Conservation (phyloP, 139 green algal species). For the Dunaliella sp. region DNA sequence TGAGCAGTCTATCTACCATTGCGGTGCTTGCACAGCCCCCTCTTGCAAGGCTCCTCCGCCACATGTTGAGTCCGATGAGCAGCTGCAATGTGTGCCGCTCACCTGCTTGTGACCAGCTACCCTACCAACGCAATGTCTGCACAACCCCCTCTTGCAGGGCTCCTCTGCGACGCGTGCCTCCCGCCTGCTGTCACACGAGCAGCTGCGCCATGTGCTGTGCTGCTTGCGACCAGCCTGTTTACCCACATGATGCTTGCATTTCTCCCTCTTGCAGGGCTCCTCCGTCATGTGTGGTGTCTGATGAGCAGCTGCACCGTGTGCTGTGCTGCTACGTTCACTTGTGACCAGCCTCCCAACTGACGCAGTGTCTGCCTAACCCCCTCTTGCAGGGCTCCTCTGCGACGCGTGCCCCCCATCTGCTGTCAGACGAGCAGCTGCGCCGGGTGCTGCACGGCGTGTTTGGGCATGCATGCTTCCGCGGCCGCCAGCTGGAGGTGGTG, state of each 20-base stretch:
- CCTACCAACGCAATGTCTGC: not conserved
- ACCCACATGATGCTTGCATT: not conserved
- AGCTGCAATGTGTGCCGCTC: slow-evolving; percentile 8
- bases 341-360: not conserved
- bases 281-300: not conserved
- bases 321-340: slow-evolving; percentile 6
- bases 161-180: too few species aligned
- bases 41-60: not conserved
- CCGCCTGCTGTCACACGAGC: not conserved
- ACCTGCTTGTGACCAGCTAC: not conserved
- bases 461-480: slow-evolving; percentile 68
- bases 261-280: not conserved
- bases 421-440: slow-evolving; percentile 38
- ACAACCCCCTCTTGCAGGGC: too few species aligned
- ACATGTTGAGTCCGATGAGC: slow-evolving; percentile 2
- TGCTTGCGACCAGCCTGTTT: not conserved
- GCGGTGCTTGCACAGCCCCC: too few species aligned
- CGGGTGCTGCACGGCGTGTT: slow-evolving; percentile 45
- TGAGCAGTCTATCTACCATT: too few species aligned
- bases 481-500: slow-evolving; percentile 69
- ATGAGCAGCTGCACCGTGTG: slow-evolving; percentile 9
- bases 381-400: too few species aligned
- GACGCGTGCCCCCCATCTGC: not conserved
- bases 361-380: too few species aligned
- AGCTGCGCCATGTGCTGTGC: not conserved